Percentiles rank a stretch among this genome's conserved stretches.
Conservation (phyloP, 2,329 filamentous ascomycete genomes). For the Pseudonectria buxi region DNA sequence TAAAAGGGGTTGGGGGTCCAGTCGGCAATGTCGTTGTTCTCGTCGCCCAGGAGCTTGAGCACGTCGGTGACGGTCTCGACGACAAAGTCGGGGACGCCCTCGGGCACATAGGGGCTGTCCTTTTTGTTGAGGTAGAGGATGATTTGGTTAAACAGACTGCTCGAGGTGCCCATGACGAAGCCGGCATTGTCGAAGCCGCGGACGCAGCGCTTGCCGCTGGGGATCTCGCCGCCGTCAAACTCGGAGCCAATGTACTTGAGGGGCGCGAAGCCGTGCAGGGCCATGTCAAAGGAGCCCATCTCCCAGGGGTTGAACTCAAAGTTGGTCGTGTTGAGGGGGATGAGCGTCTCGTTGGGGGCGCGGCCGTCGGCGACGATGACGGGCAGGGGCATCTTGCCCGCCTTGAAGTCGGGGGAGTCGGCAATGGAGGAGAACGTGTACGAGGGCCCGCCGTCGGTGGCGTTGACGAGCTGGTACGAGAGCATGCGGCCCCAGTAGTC, state of each 20-base stretch:
- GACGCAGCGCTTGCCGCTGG: conserved; percentile 40
- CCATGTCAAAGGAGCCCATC: conserved; percentile 57
- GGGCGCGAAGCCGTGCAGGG: conserved; percentile 52
- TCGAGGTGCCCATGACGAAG: conserved; percentile 77
- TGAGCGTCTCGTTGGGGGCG: conserved; percentile 34
- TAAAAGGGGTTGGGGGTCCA: conserved; percentile 55
- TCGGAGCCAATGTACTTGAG: conserved; percentile 54
- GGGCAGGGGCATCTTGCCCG: conserved; percentile 40
- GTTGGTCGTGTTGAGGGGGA: conserved; percentile 50
- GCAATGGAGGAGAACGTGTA: conserved; percentile 74
- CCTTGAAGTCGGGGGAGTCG: conserved; percentile 36
- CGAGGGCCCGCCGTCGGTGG: conserved; percentile 61
- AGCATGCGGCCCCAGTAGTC: conserved; percentile 86
- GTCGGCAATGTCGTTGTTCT: conserved; percentile 69
- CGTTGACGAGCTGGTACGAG: conserved; percentile 80
- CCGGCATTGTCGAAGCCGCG: conserved; percentile 71
- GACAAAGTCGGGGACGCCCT: conserved; percentile 37
- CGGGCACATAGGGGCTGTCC: conserved; percentile 41
- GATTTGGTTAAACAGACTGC: conserved; percentile 68
- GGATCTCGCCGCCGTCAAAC: conserved; percentile 43
- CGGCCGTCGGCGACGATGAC: conserved; percentile 44
- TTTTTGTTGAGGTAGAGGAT: conserved; percentile 59
- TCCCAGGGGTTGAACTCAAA: conserved; percentile 63
- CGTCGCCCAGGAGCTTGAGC: conserved; percentile 47
- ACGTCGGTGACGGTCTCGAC: conserved; percentile 42